Conservation (phyloP, 306 rosid genomes). For the Dryas drummondii region DNA sequence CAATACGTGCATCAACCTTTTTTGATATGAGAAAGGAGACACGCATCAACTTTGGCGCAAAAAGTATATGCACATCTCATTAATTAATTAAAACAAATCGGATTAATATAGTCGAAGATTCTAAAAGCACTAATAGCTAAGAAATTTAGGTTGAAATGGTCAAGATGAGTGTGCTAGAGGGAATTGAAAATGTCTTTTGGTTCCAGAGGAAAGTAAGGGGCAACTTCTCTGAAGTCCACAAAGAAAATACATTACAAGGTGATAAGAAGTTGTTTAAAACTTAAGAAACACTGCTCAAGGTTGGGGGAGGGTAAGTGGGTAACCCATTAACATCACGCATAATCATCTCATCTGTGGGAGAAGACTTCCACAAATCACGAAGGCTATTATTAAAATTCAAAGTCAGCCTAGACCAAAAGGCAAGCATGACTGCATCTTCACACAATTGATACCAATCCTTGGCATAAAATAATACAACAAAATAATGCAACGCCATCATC, state of each 20-base stretch:
- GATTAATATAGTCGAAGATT: no score
- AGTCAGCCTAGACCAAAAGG: not conserved
- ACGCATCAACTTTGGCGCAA: no score
- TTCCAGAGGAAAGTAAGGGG: not conserved
- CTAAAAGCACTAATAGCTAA: no score
- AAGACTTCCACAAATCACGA: no score
- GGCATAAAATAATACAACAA: not conserved
- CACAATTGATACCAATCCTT: not conserved
- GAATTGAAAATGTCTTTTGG: not conserved
- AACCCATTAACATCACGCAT: not conserved
- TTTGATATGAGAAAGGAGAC: no score
- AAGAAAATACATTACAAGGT: not conserved
- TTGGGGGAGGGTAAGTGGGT: not conserved
- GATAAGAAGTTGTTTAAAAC: not conserved
- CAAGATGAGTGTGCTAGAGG: not conserved
- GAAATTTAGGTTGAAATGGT: not conserved
- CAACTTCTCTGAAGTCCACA: not conserved
- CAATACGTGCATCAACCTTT: no score
- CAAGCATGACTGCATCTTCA: not conserved
- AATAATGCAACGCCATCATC: not conserved
- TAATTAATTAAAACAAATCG: no score
- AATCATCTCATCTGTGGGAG: not conserved
- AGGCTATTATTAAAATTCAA: not conserved
- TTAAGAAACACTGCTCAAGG: not conserved
- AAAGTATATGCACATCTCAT: no score